phyloP scores from a whole-genome alignment of 805 yeast genomes.

The Metschnikowia dekortorum region DNA sequence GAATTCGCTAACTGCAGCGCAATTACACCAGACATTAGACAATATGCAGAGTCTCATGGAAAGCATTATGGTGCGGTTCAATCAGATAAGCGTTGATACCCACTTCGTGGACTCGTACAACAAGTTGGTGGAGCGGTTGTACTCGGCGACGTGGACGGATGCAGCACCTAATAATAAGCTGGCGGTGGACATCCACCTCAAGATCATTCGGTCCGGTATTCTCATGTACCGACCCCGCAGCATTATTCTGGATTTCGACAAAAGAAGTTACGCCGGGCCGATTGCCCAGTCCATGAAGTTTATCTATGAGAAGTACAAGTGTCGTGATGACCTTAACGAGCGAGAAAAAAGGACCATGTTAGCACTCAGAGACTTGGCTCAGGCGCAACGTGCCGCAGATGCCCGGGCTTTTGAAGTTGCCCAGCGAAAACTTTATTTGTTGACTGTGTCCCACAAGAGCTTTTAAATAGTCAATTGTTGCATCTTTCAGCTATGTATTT shows the following conservation, averaged over 20 bases:
- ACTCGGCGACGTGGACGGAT: slow-evolving; percentile 24
- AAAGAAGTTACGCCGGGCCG: slow-evolving; percentile 13
- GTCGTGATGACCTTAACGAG: slow-evolving; percentile 10
- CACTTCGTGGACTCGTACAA: slow-evolving; percentile 22
- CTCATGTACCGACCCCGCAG: slow-evolving; percentile 25
- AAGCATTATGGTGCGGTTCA: slow-evolving; percentile 18
- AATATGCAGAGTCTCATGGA: slow-evolving; percentile 23
- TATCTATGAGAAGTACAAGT: slow-evolving; percentile 22
- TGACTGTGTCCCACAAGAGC: neutral
- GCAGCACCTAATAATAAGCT: slow-evolving; percentile 13
- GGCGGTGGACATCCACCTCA: slow-evolving; percentile 21
- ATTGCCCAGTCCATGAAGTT: slow-evolving; percentile 22
- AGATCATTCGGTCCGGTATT: slow-evolving; percentile 26
- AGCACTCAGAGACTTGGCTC: slow-evolving; percentile 17
- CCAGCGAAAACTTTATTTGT: neutral
- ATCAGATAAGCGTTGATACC: slow-evolving; percentile 9
- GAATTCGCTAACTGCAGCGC: slow-evolving; percentile 22
- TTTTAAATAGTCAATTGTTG: neutral
- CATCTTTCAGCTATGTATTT: neutral
- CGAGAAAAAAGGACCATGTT: slow-evolving; percentile 20
- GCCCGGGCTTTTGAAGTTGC: neutral
- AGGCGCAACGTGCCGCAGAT: neutral
- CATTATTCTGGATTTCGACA: slow-evolving; percentile 19
- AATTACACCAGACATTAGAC: slow-evolving; percentile 20
- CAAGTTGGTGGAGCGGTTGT: slow-evolving; percentile 22